A percentile compares a stretch with the other conserved stretches of the same genome.
phyloP scores from a whole-genome alignment of 139 green algal genomes.

The Chlamydomonas eustigma region DNA sequence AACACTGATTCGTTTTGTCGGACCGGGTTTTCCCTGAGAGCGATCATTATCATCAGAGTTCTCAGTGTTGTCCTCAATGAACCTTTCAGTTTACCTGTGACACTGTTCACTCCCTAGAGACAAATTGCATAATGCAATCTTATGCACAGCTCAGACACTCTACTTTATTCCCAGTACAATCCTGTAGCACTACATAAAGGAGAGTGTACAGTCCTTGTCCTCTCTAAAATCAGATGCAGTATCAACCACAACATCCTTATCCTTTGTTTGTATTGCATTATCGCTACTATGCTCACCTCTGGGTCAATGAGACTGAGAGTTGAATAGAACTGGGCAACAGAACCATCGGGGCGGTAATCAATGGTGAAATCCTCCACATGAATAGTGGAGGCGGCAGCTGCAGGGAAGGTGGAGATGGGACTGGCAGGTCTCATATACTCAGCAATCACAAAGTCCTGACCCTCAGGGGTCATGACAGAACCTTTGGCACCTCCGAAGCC shows the following conservation, averaged over 20 bases:
- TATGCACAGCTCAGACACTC: too few species aligned
- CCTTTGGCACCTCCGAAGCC: conserved; percentile 77
- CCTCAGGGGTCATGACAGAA: conserved; percentile 18
- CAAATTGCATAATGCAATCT: too few species aligned
- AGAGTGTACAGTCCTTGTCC: too few species aligned
- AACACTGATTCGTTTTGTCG: conserved; percentile 79
- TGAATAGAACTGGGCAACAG: conserved; percentile 85
- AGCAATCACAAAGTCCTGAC: conserved; percentile 43
- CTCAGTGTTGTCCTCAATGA: too few species aligned
- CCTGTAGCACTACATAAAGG: too few species aligned
- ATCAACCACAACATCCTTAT: too few species aligned
- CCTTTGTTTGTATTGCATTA: not conserved
- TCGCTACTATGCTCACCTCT: not conserved
- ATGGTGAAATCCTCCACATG: conserved; percentile 90
- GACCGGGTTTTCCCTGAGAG: conserved; percentile 28
- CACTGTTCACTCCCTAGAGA: too few species aligned
- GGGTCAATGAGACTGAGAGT: not conserved
- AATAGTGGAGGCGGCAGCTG: conserved; percentile 47
- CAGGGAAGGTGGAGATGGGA: conserved; percentile 25
- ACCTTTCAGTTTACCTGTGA: too few species aligned
- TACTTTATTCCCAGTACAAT: too few species aligned
- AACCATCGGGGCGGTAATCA: conserved; percentile 78
- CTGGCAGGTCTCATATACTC: conserved; percentile 28
- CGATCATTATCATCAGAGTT: too few species aligned
- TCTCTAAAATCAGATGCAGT: too few species aligned